Evolutionary conservation across 306 rosid genomes (phyloP).

Genomic region (Cucumis cinereus): DNA sequence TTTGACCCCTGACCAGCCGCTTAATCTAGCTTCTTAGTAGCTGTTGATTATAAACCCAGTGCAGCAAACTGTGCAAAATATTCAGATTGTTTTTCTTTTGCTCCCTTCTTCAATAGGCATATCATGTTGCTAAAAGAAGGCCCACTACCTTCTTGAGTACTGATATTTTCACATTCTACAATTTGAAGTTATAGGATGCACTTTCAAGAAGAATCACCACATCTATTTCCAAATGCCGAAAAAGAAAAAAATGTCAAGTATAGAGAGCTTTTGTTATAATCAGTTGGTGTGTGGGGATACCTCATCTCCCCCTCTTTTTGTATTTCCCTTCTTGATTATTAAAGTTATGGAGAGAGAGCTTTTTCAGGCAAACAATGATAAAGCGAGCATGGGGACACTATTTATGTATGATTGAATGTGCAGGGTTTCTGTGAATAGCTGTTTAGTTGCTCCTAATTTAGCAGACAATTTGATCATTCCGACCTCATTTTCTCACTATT

Average conservation of each 20-base stretch:
- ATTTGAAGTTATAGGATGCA: not conserved
- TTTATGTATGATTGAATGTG: conserved; percentile 5
- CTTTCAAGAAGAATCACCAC: not conserved
- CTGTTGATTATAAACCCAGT: not conserved
- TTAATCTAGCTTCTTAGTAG: not conserved
- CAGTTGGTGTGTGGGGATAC: too few species aligned
- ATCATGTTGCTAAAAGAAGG: not conserved
- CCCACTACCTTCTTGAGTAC: not conserved
- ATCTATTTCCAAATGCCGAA: not conserved
- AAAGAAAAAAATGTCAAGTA: not conserved
- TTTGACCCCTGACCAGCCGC: not conserved
- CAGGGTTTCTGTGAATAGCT: not conserved
- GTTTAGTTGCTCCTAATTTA: not conserved
- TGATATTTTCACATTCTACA: conserved; percentile 1
- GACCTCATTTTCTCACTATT: not conserved
- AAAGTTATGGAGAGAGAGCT: too few species aligned
- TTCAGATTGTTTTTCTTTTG: not conserved
- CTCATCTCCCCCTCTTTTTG: too few species aligned
- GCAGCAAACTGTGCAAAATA: not conserved
- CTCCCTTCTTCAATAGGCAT: not conserved
- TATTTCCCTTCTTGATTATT: too few species aligned
- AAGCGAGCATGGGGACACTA: not conserved
- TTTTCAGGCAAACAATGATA: not conserved
- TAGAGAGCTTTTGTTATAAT: not conserved
- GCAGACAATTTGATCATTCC: not conserved